Base-by-base conservation (phyloP, 1,139 yeast genomes). In the Taphrina sp. region DNA sequence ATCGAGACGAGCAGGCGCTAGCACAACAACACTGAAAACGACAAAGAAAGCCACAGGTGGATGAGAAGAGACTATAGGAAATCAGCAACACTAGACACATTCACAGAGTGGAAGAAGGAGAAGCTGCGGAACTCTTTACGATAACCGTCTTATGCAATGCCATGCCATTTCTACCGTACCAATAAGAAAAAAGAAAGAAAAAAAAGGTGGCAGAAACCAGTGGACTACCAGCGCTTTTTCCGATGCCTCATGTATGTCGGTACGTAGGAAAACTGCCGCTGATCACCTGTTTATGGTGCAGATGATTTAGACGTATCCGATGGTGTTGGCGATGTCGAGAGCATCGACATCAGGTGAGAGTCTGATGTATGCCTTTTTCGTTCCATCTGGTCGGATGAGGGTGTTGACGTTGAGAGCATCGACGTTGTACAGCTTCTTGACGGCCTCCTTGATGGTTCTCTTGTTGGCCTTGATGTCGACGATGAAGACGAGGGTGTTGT, bases 341-440 rank as follows among this genome's bases (percentile, higher is more conserved):
- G 98, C 98, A 80, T 92, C 99, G 82, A 85, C 87, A 79, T 94
- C 98, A 75, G 96, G 94, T 73, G 97, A 89, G 76, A 92, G 86
- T 81, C 95, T 89, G 76, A 92, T 92, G 82, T 85, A 92, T 74
- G 99, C 99, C 85, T 94, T 94, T 88, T 92, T 92, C 80, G 96
- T 86, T 78, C 98, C 98, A 77, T 92, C 90, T 75, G 98, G 96
- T 4, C 55, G 59, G 31, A 57, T 44, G 35, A 47, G 52, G 37
- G 56, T 49, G 61, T 59, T 57, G 47, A 59, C 56, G 78, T 87
- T 82, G 72, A 78, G 80, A 68, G 86, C 94, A 69, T 92, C 97
- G 71, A 92, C 96, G 73, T 87, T 90, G 83, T 92, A 92, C 74
- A 92, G 83, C 79, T 89, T 95, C 85, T 92, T 90, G 71, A 92